Evolutionary conservation across 2,329 filamentous ascomycete species (phyloP), one percentile per base, ranked within the genome.

Genomic region (Arthrobotrys conoides): DNA sequence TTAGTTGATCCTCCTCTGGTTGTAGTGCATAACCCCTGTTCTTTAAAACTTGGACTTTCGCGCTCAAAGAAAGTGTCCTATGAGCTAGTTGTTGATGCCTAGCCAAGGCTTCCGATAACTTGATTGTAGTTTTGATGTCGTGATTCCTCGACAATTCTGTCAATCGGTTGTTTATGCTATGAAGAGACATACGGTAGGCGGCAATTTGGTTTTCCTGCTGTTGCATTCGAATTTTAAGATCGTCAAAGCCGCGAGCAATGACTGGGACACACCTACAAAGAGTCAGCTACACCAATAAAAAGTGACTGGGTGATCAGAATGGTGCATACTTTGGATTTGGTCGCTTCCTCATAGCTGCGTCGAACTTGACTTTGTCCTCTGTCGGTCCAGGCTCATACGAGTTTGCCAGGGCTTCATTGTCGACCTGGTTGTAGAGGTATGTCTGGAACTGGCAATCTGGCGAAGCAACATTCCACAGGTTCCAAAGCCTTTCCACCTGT

Each of bases 381-480:
- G 89, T 87, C 0, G 90, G 86, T 16, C 89, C 87, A 1, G 92
- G 92, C 80, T 90, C 89, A 84, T 92, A 94, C 84, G 92, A n/a
- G 91, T 90, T 83, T 89, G 88, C 66, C 89, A 88, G 82, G 92
- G 76, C 79, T 30, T 82, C 82, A 41, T 82, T 89, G 80, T 92
- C 90, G 80, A 94, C 92, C 81, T 92, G 90, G 85, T 96, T 96
- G 87, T 96, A 96, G 84, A 96, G 93, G 86, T 95, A 95, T 83
- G 92, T 87, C 84, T 93, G 92, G 86, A 96, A 93, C 30, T 89
- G 89, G 82, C 92, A 94, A 83, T 89, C 90, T 22, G 89, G 87
- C 83, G 87, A 88, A 27, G 87, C 84, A 0, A 92, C 90, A 79
- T 92, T 88, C 93, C 93, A 96, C 85, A 94, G 94, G 77, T 89